Percentiles rank a stretch among this genome's conserved stretches.
Conservation (phyloP, 345 rosid genomes). For the Citrus reticulata region DNA sequence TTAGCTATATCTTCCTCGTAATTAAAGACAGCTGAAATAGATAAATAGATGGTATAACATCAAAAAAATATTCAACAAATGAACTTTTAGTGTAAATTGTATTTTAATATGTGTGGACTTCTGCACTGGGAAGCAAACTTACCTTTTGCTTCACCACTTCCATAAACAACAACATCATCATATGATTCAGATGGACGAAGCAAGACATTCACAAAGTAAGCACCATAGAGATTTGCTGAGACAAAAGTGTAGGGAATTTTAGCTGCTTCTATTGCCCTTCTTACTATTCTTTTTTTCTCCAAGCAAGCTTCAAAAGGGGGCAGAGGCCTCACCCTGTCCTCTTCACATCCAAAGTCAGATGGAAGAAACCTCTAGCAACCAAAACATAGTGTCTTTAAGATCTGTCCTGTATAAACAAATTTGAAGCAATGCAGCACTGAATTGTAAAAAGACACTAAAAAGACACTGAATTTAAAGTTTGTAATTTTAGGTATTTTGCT, state of each 20-base stretch:
- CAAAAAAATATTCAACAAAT: background rate
- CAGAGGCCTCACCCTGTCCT: slow-evolving; percentile 30
- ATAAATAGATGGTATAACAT: background rate
- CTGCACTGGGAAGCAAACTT: background rate
- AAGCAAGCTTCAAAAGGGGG: slow-evolving; percentile 37
- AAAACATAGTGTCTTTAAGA: background rate
- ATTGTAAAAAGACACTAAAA: too few species aligned
- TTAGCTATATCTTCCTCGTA: slow-evolving; percentile 18
- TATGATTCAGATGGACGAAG: slow-evolving; percentile 21
- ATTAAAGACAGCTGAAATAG: slow-evolving; percentile 30
- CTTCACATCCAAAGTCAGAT: slow-evolving; percentile 44
- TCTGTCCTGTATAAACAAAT: too few species aligned
- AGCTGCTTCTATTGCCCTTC: slow-evolving; percentile 40
- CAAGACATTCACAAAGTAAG: slow-evolving; percentile 32
- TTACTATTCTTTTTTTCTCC: slow-evolving; percentile 29
- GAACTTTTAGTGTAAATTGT: too few species aligned
- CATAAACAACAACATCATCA: slow-evolving; percentile 18
- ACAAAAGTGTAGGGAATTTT: slow-evolving; percentile 39
- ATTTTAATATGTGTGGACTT: background rate
- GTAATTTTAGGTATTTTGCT: too few species aligned
- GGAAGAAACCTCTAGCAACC: slow-evolving; percentile 40
- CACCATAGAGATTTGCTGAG: slow-evolving; percentile 30
- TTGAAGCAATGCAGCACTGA: too few species aligned
- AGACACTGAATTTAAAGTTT: background rate
- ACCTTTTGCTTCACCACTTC: slow-evolving; percentile 43